Conservation (phyloP, 2,329 filamentous ascomycete genomes). For the Elsinoe batatas region DNA sequence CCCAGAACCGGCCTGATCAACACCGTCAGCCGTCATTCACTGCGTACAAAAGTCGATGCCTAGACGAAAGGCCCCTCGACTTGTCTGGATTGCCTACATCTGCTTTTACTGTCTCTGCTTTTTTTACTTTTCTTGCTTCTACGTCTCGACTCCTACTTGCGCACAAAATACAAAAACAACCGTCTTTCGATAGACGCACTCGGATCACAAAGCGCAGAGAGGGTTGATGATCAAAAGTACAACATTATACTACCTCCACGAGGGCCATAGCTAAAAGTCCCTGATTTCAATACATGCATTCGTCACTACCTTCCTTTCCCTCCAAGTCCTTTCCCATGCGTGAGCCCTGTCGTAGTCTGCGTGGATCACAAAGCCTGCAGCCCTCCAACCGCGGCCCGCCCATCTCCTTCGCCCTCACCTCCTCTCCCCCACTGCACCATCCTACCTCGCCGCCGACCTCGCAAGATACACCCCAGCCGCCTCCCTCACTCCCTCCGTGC, state of each 20-base stretch:
- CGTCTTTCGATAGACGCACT: neutral
- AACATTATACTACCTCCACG: neutral
- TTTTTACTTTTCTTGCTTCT: neutral
- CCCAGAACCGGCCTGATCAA: too few species aligned
- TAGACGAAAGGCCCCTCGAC: neutral
- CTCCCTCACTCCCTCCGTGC: slow-evolving; percentile 50
- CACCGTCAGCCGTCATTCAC: too few species aligned
- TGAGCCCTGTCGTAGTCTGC: too few species aligned
- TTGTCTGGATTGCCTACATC: neutral
- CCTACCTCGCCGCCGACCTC: slow-evolving; percentile 22
- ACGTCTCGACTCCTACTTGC: neutral
- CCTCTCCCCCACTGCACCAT: neutral
- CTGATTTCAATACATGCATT: neutral
- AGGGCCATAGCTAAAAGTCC: neutral
- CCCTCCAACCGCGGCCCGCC: neutral
- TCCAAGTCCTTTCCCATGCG: too few species aligned
- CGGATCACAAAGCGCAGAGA: neutral
- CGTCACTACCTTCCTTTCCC: neutral
- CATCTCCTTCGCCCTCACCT: neutral
- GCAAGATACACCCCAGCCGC: slow-evolving; percentile 53
- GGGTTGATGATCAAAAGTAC: too few species aligned
- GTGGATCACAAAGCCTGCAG: neutral
- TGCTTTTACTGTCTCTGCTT: neutral
- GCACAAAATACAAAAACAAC: neutral
- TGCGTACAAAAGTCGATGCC: too few species aligned